These are phyloP conservation scores for Plasmodium gonderi DNA, from an alignment of 169 alveolate species.

Conservation along the genomic window DNA sequence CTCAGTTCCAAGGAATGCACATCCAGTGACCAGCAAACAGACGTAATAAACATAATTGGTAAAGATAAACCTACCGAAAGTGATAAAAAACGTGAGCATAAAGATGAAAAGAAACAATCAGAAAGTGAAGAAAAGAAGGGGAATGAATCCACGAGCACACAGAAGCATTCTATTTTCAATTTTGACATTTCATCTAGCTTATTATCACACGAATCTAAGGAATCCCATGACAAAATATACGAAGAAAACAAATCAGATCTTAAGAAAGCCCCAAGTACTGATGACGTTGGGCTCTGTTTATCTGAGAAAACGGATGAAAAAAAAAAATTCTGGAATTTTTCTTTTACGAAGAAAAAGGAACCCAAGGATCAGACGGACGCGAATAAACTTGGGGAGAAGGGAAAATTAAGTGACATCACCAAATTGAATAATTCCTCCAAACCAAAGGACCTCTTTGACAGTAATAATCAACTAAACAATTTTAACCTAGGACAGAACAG, in stretches of 20 bases:
- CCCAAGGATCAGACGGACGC: conserved; percentile 1
- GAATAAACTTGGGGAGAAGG: not conserved
- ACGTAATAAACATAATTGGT: not conserved
- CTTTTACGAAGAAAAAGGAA: conserved; percentile 51
- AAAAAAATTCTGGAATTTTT: conserved; percentile 40
- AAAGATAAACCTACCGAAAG: conserved; percentile 1
- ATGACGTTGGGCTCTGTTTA: not conserved
- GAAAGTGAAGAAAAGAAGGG: conserved; percentile 22
- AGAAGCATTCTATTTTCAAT: conserved; percentile 34
- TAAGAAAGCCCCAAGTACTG: not conserved
- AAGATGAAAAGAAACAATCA: not conserved
- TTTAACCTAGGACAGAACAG: not conserved
- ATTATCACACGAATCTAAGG: not conserved
- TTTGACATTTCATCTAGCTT: conserved; percentile 3
- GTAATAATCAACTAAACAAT: not conserved
- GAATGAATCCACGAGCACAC: conserved; percentile 6
- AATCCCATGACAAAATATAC: not conserved
- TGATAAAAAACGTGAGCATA: not conserved
- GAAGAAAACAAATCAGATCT: not conserved
- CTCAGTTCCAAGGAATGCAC: not conserved
- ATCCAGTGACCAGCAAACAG: conserved; percentile 3
- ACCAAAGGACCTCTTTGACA: not conserved
- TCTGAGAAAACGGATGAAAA: conserved; percentile 24
- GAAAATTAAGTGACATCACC: not conserved
- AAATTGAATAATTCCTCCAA: not conserved